Evolutionary conservation across 306 rosid genomes (phyloP), one percentile per base, ranked within the genome.

Genomic region (Vigna angularis): DNA sequence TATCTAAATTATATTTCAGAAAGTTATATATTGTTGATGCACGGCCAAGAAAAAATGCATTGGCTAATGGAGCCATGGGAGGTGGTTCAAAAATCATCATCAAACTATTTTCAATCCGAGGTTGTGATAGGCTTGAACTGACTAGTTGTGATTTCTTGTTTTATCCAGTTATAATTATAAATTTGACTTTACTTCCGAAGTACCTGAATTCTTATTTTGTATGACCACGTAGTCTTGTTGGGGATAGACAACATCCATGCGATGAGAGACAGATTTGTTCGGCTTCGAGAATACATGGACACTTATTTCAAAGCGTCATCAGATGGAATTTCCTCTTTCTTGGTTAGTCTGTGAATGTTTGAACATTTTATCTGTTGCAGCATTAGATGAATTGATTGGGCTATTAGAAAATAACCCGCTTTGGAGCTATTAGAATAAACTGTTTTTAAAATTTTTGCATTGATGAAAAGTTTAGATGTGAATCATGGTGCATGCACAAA

Each of bases 171-270:
- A 36, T 61, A 32, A 64, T 51, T 45, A 24, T 65, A 38, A 67
- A 63, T 82, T 79, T 58, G 49, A 40, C 34, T 47, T 66, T 75
- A 64, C 70, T 48, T 63, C 67, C 57, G 55, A 59, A 67, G 64
- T 57, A 38, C 68, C n/a, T 53, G 36, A 63, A 14, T 38, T 55
- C 32, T 65, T 36, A 76, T 42, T 82, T 71, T 24, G 79, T 72
- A 48, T 72, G 17, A 42, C 74, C 88, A 95, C 98, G 64, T 95
- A 69, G 90, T 95, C 57, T 95, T 91, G 83, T 90, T 95, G 82
- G 99, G 98, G 83, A 91, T 95, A 83, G 99, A 95, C 87, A 95
- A 95, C 89, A 95, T 95, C 72, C 99, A 93, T 83, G 94, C 94
- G 6, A 95, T 95, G 99, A 87, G 99, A 74, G 99, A 95, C 16